Evolutionary conservation across 1,284 basidiomycete genomes (phyloP).

Genomic region (Singerocomus inundabilis): DNA sequence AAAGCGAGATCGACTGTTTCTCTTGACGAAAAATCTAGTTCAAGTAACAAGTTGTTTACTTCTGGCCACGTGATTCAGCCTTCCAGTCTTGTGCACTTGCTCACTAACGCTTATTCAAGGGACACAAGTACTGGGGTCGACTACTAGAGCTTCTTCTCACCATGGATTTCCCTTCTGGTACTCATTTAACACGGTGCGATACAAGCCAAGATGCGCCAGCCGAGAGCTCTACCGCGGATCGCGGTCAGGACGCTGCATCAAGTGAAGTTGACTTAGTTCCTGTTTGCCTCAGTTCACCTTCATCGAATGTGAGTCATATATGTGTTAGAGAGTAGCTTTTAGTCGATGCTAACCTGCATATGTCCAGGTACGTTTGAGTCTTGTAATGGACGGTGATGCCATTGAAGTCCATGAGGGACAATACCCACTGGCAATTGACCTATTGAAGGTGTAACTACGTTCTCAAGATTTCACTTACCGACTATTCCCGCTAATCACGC

Average conservation of each 20-base stretch:
- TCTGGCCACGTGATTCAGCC: constrained; percentile 19
- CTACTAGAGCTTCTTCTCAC: neutral
- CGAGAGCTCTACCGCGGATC: neutral
- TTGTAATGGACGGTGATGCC: neutral
- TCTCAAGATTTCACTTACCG: neutral
- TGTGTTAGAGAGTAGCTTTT: neutral
- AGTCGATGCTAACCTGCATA: constrained; percentile 6
- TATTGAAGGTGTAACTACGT: constrained; percentile 8
- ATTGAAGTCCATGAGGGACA: neutral
- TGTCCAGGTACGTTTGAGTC: constrained; percentile 10
- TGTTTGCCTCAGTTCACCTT: neutral
- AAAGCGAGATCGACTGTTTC: neutral
- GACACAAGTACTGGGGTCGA: neutral
- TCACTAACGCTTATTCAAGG: neutral
- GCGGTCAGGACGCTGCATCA: neutral
- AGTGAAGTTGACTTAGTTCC: neutral
- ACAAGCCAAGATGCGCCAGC: neutral
- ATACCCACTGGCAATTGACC: neutral
- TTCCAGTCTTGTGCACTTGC: neutral
- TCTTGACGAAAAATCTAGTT: neutral
- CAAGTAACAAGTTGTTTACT: neutral
- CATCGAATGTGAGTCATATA: constrained; percentile 8
- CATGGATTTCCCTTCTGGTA: constrained; percentile 13
- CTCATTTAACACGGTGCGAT: neutral
- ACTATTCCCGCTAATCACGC: constrained; percentile 2